Evolutionary conservation across 1,284 basidiomycete genomes (phyloP), one percentile per base, ranked within the genome.

Genomic region (Neolentinus lepideus): DNA sequence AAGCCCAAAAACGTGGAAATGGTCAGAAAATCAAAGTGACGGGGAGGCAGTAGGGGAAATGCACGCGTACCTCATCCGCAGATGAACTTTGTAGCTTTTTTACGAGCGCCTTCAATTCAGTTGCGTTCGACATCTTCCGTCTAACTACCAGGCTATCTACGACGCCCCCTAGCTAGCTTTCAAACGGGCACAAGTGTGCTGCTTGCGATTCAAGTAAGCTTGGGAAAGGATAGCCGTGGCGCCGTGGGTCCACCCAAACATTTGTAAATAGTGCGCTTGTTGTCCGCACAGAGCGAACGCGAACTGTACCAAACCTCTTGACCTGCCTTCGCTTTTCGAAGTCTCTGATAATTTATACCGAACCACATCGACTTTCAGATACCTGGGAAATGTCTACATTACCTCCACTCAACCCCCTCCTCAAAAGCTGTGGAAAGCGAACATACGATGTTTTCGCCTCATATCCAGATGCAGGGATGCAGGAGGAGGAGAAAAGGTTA

Each of bases 81-180:
- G 79, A 72, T 60, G 83, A 75, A 65, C 71, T 77, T 72, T 89
- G 85, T 61, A 92, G 75, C 71, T 84, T 79, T 76, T 89, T 90
- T 56, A 88, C 87, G 70, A 88, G 81, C 69, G 82, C 83, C 78
- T 83, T 90, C 72, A 92, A 77, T 72, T 91, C 88, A 67, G 73
- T 72, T 35, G 70, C 71, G 54, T 64, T 63, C 57, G 73, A 38
- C 52, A 54, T 54, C 14, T 50, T 50, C 24, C 27, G 33, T 43
- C 38, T 43, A 43, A 8, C 38, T 43, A 43, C 38, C 8, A 21
- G 38, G 38, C 38, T 43, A 43, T 43, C 38, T 43, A 43, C 38
- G 33, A 35, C 33, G 16, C 33, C 38, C 8, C 4, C 38, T 6
- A 4, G 6, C 16, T 43, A 3, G 19, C 38, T 35, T 9, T 35